A percentile compares a stretch with the other conserved stretches of the same genome.
Conservation (phyloP, 140 eudicot species). For the Flaveria floridana region DNA sequence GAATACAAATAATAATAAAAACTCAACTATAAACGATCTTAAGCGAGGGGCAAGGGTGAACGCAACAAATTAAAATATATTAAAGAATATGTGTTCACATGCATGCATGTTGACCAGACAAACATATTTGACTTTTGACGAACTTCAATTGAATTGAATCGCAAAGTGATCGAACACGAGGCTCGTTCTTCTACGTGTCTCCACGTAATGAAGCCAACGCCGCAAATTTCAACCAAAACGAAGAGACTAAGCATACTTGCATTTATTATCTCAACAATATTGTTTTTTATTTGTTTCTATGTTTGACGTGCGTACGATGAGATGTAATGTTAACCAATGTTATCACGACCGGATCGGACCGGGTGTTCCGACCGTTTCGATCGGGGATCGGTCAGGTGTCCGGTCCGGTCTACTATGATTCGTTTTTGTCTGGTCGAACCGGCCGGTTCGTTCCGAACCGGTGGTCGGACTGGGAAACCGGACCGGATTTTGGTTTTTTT, state of each 20-base stretch:
- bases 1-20: not conserved
- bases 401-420: too few species aligned
- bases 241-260: not conserved
- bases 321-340: too few species aligned
- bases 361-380: too few species aligned
- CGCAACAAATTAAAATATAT: not conserved
- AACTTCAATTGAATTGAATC: not conserved
- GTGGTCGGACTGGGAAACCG: too few species aligned
- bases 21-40: not conserved
- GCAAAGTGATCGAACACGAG: not conserved
- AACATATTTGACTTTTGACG: conserved; percentile 32
- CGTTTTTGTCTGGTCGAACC: too few species aligned
- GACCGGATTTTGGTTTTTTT: too few species aligned
- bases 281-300: too few species aligned
- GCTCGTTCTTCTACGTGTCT: conserved; percentile 19
- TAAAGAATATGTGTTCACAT: conserved; percentile 13
- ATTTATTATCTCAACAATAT: too few species aligned
- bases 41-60: conserved; percentile 12
- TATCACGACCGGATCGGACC: too few species aligned
- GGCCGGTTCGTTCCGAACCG: too few species aligned
- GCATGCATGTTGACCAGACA: conserved; percentile 31
- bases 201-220: conserved; percentile 30
- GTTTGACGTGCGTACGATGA: not conserved
- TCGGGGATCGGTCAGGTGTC: too few species aligned
- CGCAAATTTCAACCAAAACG: conserved; percentile 29